Evolutionary conservation across 306 rosid genomes (phyloP).

Genomic region (Malus fusca): DNA sequence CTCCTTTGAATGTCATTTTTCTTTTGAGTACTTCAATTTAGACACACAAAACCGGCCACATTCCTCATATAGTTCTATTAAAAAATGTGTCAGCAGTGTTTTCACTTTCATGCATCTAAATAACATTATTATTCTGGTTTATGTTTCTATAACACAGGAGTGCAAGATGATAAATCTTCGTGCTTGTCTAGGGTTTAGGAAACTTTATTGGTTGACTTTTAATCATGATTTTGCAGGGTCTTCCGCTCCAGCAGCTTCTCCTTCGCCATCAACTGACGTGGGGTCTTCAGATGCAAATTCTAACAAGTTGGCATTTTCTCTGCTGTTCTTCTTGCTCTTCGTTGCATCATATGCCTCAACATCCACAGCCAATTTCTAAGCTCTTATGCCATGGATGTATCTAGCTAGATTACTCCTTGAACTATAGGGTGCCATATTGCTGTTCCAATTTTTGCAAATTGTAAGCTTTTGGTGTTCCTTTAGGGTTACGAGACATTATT

Average conservation of each 20-base stretch:
- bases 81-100: no score
- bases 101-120: neutral
- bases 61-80: no score
- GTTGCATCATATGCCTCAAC: slow-evolving; percentile 15
- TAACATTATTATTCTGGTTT: neutral
- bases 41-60: neutral
- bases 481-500: no score
- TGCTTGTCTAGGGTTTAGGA: neutral
- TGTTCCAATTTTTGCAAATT: neutral
- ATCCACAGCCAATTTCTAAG: slow-evolving; percentile 10
- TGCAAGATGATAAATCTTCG: neutral
- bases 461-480: neutral
- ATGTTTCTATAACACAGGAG: neutral
- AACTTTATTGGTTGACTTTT: neutral
- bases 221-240: slow-evolving; percentile 9
- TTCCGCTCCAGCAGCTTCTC: slow-evolving; percentile 19
- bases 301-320: slow-evolving; percentile 14
- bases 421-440: neutral
- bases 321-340: slow-evolving; percentile 22
- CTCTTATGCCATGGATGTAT: neutral
- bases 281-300: slow-evolving; percentile 1
- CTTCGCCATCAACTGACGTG: neutral
- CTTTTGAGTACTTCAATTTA: neutral
- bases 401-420: neutral
- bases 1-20: neutral